Conservation (phyloP, 306 rosid genomes). For the Trifolium fragiferum region DNA sequence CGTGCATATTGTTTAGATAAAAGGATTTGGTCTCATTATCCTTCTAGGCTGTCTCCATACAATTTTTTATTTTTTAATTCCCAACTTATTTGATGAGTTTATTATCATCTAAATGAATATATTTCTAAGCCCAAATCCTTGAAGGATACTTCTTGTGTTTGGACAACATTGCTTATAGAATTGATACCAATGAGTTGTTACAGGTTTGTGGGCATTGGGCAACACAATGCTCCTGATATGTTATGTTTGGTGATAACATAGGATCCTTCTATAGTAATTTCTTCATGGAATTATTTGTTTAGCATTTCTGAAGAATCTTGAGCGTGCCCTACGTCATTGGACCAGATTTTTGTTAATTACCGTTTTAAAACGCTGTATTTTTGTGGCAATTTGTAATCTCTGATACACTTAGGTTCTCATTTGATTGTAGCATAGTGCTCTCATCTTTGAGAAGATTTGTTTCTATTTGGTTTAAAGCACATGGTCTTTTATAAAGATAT, state of each 20-base stretch:
- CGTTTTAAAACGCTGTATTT: constrained; percentile 16
- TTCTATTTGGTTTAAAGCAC: constrained; percentile 11
- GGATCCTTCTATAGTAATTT: constrained; percentile 14
- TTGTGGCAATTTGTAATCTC: constrained; percentile 1
- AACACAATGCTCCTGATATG: constrained; percentile 20
- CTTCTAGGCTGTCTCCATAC: background rate
- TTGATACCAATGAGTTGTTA: constrained; percentile 10
- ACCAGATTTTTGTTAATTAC: background rate
- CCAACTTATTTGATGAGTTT: constrained; percentile 5
- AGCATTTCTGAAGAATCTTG: constrained; percentile 10
- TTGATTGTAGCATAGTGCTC: constrained; percentile 15
- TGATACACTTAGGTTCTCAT: constrained; percentile 15
- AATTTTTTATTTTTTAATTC: background rate
- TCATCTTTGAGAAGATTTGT: constrained; percentile 27
- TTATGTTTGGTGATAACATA: constrained; percentile 28
- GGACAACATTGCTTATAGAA: constrained; percentile 2
- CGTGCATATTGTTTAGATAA: too few species aligned
- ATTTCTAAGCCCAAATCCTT: background rate
- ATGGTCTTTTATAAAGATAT: background rate
- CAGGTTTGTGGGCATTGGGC: background rate
- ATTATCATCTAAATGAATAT: background rate
- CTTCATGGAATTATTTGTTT: background rate
- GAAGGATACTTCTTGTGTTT: constrained; percentile 18
- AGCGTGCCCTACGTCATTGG: constrained; percentile 11
- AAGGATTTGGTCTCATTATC: background rate